Base-by-base conservation (phyloP, 148 eudicot genomes). In the Dianthus caryophyllus region DNA sequence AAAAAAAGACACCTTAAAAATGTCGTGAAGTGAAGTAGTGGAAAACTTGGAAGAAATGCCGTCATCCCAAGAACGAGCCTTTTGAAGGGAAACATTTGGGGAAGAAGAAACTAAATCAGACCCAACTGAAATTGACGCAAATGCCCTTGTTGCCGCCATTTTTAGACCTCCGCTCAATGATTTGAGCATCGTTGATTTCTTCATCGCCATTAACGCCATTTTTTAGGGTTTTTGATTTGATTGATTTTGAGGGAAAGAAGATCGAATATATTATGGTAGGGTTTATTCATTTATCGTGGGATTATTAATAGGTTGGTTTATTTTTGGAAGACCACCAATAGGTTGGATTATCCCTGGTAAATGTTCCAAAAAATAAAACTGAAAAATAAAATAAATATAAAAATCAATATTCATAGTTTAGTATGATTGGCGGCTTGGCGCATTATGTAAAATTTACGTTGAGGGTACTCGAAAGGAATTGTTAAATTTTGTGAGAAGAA, bases 11-110 rank as follows among this genome's bases (percentile, higher is more conserved):
- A 89, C 98, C 96, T 94, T 90, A 78, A 94, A 88, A 57, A 94
- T 82, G 71, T 90, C 85, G 3, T 75, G 70, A 64, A 94, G 76
- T 63, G 97, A 79, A 22, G 99, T 86, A 12, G 96, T 84, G 69
- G 96, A 56, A 77, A 94, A 94, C 59, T 88, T 82, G 43, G 99
- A 94, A 22, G 87, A 81, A 58, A 94, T 87, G 5, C 97, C 99
- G 64, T 94, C 97, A 58, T 94, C 96, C 90, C 96, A 94, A 53
- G 79, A 70, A 25, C 99, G 84, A 77, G 99, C 99, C 59, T 88
- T 94, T 74, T 88, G 97, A 41, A 94, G 97, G 66, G 97, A 79
- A 58, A 85, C 89, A 73, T 81, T 64, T 1, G 90, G 87, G 31
- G 97, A 92, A 64, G 99, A 84, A 52, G 96, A 80, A 18, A 88